A percentile compares a stretch with the other conserved stretches of the same genome.
Evolutionary conservation across 441 rosid genomes (phyloP).

Genomic region (Erysimum cheiri): DNA sequence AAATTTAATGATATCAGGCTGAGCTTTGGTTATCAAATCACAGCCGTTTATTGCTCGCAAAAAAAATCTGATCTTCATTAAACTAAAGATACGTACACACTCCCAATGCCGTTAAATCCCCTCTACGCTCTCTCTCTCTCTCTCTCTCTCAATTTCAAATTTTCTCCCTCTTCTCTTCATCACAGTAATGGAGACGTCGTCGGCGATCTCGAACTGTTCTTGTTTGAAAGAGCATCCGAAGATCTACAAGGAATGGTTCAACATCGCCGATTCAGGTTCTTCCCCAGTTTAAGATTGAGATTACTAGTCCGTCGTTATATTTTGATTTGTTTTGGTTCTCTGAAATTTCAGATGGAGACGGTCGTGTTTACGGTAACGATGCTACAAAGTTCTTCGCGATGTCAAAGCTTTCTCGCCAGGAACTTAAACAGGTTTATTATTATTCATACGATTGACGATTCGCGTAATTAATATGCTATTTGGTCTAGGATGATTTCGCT

Average conservation of each 20-base stretch:
- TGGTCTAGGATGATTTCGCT: not conserved
- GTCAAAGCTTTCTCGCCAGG: conserved; percentile 79
- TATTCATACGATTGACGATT: conserved; percentile 4
- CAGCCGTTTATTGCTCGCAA: conserved; percentile 13
- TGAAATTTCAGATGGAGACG: conserved; percentile 63
- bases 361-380: conserved; percentile 75
- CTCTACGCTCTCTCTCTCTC: not conserved
- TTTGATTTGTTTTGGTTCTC: not conserved
- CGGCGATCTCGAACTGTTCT: conserved; percentile 44
- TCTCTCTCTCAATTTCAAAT: conserved; percentile 38
- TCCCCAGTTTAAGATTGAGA: not conserved
- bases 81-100: not conserved
- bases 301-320: not conserved
- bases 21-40: conserved; percentile 1
- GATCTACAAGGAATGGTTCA: conserved; percentile 85
- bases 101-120: conserved; percentile 17
- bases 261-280: conserved; percentile 73
- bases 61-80: not conserved
- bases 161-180: conserved; percentile 24
- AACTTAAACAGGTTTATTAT: conserved; percentile 86
- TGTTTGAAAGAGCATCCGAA: conserved; percentile 72
- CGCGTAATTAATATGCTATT: not conserved
- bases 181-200: conserved; percentile 56
- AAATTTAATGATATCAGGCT: conserved; percentile 3
- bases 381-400: conserved; percentile 77